Evolutionary conservation across 2,329 filamentous ascomycete species (phyloP), one percentile per base, ranked within the genome.

Genomic region (Raffaelea albimanens): DNA sequence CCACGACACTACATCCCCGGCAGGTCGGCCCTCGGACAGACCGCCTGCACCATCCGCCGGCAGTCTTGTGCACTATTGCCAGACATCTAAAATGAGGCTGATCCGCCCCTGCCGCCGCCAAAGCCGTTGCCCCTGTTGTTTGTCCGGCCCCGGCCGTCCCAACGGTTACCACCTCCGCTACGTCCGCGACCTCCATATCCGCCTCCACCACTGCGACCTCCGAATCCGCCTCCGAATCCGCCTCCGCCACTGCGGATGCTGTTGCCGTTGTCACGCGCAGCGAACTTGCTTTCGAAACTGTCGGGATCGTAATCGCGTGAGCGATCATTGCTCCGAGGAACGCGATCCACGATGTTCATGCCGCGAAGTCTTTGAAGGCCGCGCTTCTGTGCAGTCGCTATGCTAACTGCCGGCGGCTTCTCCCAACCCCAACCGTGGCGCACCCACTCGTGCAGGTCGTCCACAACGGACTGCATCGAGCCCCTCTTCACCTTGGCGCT

Each of bases 391-490:
- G 53, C 45, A 13, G 76, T 53, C 2, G 51, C 50, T 1, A 0
- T 2, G 25, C 19, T 36, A 3, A 55, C 46, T 3, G 44, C 36
- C 2, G 80, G 80, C 7, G 72, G 68, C 42, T 70, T 50, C 0
- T 60, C 45, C 68, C 74, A 70, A 38, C 77, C 76, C 69, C 76
- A 76, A 19, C 69, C 75, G 16, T 66, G 58, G 19, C 59, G 57
- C 42, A 67, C 64, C 67, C 78, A 75, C n/a, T 67, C 59, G 59
- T 82, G 82, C 52, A 83, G 61, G 19, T 71, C 66, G 3, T 69
- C 56, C 18, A 80, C 65, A 8, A 74, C 54, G 2, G 60, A 57
- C 14, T 63, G 57, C 33, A 61, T 59, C 43, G 58, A 70, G 66
- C 33, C 66, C 52, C 23, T 40, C 3, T 1, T 18, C 5, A 52